A percentile compares a stretch with the other conserved stretches of the same genome.
Conservation (phyloP, 768 basidiomycete genomes). For the Naematelia aurantialba region DNA sequence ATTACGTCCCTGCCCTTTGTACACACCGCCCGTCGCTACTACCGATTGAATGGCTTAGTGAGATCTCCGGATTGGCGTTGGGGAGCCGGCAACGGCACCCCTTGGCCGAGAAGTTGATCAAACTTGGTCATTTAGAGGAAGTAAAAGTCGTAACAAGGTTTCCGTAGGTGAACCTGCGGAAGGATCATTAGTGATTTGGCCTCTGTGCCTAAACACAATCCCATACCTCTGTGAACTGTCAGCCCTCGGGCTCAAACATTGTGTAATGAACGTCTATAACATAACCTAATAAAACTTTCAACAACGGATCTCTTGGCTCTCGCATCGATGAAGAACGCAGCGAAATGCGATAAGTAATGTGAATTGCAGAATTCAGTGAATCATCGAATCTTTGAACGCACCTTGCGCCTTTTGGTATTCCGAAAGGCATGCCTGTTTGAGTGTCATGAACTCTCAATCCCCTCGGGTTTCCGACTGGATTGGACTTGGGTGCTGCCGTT, state of each 20-base stretch:
- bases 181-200: conserved; percentile 61
- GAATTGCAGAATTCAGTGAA: conserved; percentile 78
- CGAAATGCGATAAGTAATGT: conserved; percentile 77
- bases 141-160: conserved; percentile 79
- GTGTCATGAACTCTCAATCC: conserved; percentile 55
- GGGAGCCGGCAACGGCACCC: conserved; percentile 58
- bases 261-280: conserved; percentile 42
- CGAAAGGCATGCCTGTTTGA: conserved; percentile 64
- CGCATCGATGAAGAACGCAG: conserved; percentile 77
- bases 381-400: conserved; percentile 81
- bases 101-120: conserved; percentile 62
- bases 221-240: conserved; percentile 56
- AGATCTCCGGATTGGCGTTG: conserved; percentile 75
- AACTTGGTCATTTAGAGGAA: conserved; percentile 81
- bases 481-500: conserved; percentile 40
- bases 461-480: conserved; percentile 23
- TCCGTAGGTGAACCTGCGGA: conserved; percentile 78
- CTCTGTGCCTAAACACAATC: conserved; percentile 26
- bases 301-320: conserved; percentile 73
- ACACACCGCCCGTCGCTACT: conserved; percentile 87
- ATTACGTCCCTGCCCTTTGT: conserved; percentile 88
- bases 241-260: conserved; percentile 29
- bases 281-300: conserved; percentile 54
- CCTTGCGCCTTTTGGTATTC: conserved; percentile 73
- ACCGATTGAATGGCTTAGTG: conserved; percentile 88